phyloP scores from a whole-genome alignment of 768 basidiomycete species.

The Hortiboletus flavorubellus region DNA sequence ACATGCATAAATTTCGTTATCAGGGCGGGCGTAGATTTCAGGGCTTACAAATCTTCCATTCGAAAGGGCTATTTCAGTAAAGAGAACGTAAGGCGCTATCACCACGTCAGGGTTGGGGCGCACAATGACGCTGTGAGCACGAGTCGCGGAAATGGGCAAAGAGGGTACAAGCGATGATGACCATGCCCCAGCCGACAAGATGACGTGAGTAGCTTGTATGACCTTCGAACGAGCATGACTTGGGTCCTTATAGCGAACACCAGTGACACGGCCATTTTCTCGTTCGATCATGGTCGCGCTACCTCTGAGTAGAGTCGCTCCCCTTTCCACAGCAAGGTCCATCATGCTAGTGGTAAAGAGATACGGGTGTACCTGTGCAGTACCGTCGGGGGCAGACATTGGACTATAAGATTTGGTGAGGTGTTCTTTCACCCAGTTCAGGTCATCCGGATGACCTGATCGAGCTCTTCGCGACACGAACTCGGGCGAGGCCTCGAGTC shows the following conservation, averaged over 20 bases:
- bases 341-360: constrained; percentile 73
- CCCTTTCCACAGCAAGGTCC: constrained; percentile 54
- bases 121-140: constrained; percentile 73
- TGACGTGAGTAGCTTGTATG: constrained; percentile 62
- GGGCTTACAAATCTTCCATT: constrained; percentile 40
- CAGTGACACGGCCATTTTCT: constrained; percentile 40
- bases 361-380: constrained; percentile 77
- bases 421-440: constrained; percentile 52
- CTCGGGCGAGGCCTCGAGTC: constrained; percentile 30
- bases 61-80: constrained; percentile 65
- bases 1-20: constrained; percentile 72
- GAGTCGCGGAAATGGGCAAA: constrained; percentile 59
- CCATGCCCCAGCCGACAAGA: constrained; percentile 88
- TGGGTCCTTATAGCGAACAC: constrained; percentile 40
- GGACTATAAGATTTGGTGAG: constrained; percentile 60
- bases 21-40: constrained; percentile 71
- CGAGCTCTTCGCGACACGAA: constrained; percentile 14
- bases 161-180: constrained; percentile 55
- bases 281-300: constrained; percentile 46
- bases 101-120: constrained; percentile 40
- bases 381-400: constrained; percentile 49
- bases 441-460: constrained; percentile 47
- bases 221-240: constrained; percentile 24
- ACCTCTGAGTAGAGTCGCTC: constrained; percentile 47
- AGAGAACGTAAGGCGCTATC: constrained; percentile 76